Evolutionary conservation across 306 rosid species (phyloP).

Genomic region (Mimosa pudica): DNA sequence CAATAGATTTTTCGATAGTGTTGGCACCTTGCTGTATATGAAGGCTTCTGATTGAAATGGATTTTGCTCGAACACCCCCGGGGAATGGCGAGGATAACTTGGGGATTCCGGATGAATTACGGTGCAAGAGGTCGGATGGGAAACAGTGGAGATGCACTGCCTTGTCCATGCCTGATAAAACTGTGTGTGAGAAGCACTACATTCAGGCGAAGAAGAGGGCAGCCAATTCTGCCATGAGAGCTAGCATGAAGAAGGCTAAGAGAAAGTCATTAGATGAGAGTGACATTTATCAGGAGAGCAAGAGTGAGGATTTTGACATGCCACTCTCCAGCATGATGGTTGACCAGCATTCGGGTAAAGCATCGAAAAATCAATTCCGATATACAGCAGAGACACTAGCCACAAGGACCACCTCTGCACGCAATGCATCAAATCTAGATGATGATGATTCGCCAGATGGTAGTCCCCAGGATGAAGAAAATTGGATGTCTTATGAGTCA

Average conservation of each 20-base stretch:
- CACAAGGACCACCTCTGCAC: constrained; percentile 38
- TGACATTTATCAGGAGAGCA: constrained; percentile 62
- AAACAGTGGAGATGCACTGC: constrained; percentile 99
- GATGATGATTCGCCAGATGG: constrained; percentile 57
- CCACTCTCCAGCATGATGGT: constrained; percentile 47
- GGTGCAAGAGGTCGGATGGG: constrained; percentile 97
- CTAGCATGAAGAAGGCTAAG: constrained; percentile 87
- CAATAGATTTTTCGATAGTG: not conserved
- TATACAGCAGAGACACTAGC: constrained; percentile 56
- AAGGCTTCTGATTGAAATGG: constrained; percentile 44
- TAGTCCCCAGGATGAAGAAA: constrained; percentile 54
- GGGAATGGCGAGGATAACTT: constrained; percentile 38
- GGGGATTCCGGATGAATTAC: constrained; percentile 91
- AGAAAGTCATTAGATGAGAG: constrained; percentile 67
- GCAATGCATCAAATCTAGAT: constrained; percentile 33
- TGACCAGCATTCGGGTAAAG: constrained; percentile 43
- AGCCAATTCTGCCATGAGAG: constrained; percentile 96
- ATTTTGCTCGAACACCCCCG: constrained; percentile 39
- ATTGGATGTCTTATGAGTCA: constrained; percentile 58
- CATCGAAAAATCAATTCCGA: constrained; percentile 67
- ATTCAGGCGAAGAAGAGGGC: constrained; percentile 98
- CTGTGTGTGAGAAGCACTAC: constrained; percentile 97
- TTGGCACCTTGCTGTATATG: constrained; percentile 1
- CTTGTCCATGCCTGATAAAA: constrained; percentile 97
- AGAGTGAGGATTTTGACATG: constrained; percentile 46